Conservation (phyloP, 1,284 basidiomycete species). For the Athelia sp. region DNA sequence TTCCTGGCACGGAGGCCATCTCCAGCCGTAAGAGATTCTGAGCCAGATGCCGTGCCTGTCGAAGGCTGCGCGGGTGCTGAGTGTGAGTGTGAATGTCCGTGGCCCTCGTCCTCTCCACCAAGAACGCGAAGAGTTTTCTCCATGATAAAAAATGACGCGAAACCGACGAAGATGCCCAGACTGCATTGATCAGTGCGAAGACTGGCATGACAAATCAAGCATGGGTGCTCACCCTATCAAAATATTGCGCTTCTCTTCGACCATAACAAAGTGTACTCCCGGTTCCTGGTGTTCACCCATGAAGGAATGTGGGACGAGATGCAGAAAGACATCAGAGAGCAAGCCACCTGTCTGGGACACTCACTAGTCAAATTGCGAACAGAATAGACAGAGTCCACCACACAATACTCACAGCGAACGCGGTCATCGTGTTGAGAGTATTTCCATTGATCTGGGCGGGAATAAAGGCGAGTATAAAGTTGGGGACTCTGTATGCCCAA, state of each 20-base stretch:
- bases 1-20: slow-evolving; percentile 28
- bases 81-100: slow-evolving; percentile 55
- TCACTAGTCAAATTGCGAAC: slow-evolving; percentile 4
- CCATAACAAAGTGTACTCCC: slow-evolving; percentile 69
- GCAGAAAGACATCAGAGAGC: slow-evolving; percentile 86
- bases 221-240: slow-evolving; percentile 61
- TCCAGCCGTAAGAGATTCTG: slow-evolving; percentile 20
- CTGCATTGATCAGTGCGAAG: slow-evolving; percentile 29
- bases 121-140: slow-evolving; percentile 86
- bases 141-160: slow-evolving; percentile 85
- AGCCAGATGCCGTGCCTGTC: slow-evolving; percentile 31
- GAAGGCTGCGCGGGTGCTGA: slow-evolving; percentile 34
- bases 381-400: slow-evolving; percentile 6
- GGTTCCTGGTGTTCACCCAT: slow-evolving; percentile 78
- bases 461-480: slow-evolving; percentile 88
- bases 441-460: slow-evolving; percentile 78
- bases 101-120: slow-evolving; percentile 50
- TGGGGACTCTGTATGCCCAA: slow-evolving; percentile 64
- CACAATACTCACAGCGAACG: slow-evolving; percentile 61
- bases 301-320: slow-evolving; percentile 85
- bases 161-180: slow-evolving; percentile 78
- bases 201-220: slow-evolving; percentile 2
- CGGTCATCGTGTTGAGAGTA: slow-evolving; percentile 88
- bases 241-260: slow-evolving; percentile 87
- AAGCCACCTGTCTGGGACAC: slow-evolving; percentile 75